Evolutionary conservation across 352 stramenopile species (phyloP).

Genomic region (Pythium folliculosum): DNA sequence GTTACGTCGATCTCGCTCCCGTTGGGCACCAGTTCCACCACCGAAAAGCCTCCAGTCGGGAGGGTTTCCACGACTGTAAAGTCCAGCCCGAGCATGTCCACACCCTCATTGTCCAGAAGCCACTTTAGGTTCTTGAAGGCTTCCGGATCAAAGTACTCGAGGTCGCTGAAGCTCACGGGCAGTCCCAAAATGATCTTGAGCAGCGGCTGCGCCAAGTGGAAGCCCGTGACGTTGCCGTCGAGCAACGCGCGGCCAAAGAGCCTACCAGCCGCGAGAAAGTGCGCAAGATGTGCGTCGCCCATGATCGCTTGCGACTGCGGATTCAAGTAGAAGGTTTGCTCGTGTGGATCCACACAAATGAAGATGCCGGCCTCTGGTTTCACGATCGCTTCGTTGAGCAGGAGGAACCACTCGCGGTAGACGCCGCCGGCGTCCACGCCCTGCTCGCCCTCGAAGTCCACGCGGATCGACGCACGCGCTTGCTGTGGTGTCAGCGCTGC

Average conservation of each 20-base stretch:
- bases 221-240: conserved; percentile 91
- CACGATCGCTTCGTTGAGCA: conserved; percentile 55
- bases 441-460: conserved; percentile 72
- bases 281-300: conserved; percentile 60
- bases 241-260: conserved; percentile 61
- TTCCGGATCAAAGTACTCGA: conserved; percentile 78
- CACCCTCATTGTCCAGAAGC: conserved; percentile 51
- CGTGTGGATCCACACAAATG: conserved; percentile 37
- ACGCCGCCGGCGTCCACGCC: conserved; percentile 76
- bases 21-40: conserved; percentile 55
- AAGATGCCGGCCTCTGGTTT: conserved; percentile 42
- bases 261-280: conserved; percentile 57
- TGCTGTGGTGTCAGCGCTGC: background rate
- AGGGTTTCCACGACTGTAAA: conserved; percentile 38
- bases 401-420: conserved; percentile 76
- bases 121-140: conserved; percentile 55
- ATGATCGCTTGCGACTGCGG: conserved; percentile 19
- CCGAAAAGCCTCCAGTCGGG: background rate
- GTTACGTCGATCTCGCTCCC: conserved; percentile 83
- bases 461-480: conserved; percentile 30
- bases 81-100: conserved; percentile 53
- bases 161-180: conserved; percentile 92
- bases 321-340: conserved; percentile 60
- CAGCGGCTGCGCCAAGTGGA: conserved; percentile 93
- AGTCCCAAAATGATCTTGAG: conserved; percentile 97